These are phyloP conservation scores for Nicotiana paniculata DNA, from an alignment of 257 asterid genomes.

Conservation along the genomic window DNA sequence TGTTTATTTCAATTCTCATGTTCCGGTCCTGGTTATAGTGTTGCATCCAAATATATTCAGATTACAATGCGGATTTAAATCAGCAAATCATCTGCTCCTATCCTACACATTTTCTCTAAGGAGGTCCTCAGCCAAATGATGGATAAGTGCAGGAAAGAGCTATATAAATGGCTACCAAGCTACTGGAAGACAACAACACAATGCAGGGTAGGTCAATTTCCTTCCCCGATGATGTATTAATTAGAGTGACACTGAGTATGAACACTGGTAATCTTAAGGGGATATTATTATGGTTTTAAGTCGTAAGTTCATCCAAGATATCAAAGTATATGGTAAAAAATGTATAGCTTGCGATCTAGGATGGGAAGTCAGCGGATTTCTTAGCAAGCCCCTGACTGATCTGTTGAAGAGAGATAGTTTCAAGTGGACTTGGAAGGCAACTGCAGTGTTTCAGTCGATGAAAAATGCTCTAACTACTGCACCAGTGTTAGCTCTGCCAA, in stretches of 20 bases:
- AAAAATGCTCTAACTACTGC: too few relatives aligned
- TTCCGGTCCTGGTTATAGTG: not conserved
- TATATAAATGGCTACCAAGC: not conserved
- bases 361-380: not conserved
- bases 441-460: too few relatives aligned
- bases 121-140: not conserved
- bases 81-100: not conserved
- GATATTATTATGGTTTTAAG: not conserved
- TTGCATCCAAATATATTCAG: not conserved
- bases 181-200: not conserved
- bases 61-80: not conserved
- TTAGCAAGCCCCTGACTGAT: not conserved
- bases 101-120: not conserved
- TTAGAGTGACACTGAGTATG: not conserved
- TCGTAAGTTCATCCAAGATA: not conserved
- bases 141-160: not conserved
- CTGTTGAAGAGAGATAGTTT: too few relatives aligned
- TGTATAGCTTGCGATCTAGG: not conserved
- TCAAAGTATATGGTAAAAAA: not conserved
- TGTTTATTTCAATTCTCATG: not conserved
- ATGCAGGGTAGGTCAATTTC: not conserved
- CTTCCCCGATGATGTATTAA: not conserved
- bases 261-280: not conserved
- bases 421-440: too few relatives aligned
- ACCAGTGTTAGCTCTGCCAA: too few relatives aligned